Evolutionary conservation across 305 asterid species (phyloP).

Genomic region (Ruellia speciosa): DNA sequence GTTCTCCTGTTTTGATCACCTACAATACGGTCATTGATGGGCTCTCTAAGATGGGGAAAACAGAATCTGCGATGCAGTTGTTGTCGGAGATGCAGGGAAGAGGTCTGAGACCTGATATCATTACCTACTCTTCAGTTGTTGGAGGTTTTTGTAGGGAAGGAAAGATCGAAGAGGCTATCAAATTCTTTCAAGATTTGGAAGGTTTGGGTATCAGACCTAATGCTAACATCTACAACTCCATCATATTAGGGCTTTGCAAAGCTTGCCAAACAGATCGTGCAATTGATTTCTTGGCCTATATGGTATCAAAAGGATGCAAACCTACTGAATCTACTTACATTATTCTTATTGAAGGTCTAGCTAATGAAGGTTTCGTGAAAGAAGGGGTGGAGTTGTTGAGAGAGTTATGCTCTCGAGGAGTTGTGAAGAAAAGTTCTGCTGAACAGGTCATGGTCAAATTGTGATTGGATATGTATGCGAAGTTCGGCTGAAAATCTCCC

Average conservation of each 20-base stretch:
- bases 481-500: too few relatives aligned
- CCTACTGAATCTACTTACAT: conserved; percentile 84
- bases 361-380: conserved; percentile 56
- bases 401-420: conserved; percentile 66
- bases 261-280: conserved; percentile 69
- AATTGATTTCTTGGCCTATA: conserved; percentile 55
- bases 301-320: conserved; percentile 76
- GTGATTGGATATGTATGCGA: conserved; percentile 25
- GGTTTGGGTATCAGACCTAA: conserved; percentile 53
- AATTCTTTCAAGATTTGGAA: conserved; percentile 58
- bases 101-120: conserved; percentile 67
- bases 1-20: conserved; percentile 76
- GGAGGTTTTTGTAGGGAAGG: conserved; percentile 79
- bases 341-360: conserved; percentile 71
- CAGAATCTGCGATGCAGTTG: conserved; percentile 50
- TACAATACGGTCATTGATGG: conserved; percentile 86
- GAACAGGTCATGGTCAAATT: conserved; percentile 48
- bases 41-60: conserved; percentile 63
- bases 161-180: conserved; percentile 60
- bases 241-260: conserved; percentile 83
- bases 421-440: conserved; percentile 57
- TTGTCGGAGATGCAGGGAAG: conserved; percentile 63
- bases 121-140: conserved; percentile 68
- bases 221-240: conserved; percentile 63
- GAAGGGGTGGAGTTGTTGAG: conserved; percentile 70